Evolutionary conservation across 192 early-diverging fungal species (phyloP), one percentile per base, ranked within the genome.

Genomic region (Coemansia sp.): DNA sequence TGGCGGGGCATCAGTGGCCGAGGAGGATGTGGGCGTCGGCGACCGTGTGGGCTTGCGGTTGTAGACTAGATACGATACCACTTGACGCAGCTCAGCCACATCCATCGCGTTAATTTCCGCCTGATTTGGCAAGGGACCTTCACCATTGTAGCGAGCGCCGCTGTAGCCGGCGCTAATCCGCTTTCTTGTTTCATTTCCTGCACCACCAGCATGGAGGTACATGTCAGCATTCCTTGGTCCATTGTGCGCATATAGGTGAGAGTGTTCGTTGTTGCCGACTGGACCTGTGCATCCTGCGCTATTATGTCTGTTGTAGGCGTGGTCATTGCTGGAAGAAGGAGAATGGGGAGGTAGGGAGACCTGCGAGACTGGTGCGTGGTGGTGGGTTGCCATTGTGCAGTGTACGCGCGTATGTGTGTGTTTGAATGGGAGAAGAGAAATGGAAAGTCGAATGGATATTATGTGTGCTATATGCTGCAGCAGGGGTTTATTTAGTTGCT

Each of bases 81-180:
- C 43, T 41, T 74, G 60, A 18, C 78, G 69, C 58, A 80, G 67
- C 78, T 75, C 66, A 67, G 78, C 78, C 78, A 69, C 78, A 64
- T 59, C 70, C 78, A 80, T 80, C 19, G 63, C 62, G 49, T 80
- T 71, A 63, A 75, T 72, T 47, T 80, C 78, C 49, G 66, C 73
- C 69, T 80, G 72, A 53, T 80, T 68, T 57, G 72, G 78, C 43
- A 75, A 61, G n/a, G 44, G 63, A 13, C 41, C 16, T 38, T 23
- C 43, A 44, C 43, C 43, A 58, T 67, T 47, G 65, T 74, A 56
- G 42, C 23, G 40, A 18, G 59, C 41, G 37, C 39, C 37, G 58
- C n/a, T 12, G 16, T 21, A 53, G 40, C 40, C 44, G n/a, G 64
- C 18, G 44, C 48, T 42, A 52, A 53, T 44, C 58, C 40, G 65